These are phyloP conservation scores for Gloeophyllum trabeum DNA, from an alignment of 768 basidiomycete genomes.

Conservation along the genomic window DNA sequence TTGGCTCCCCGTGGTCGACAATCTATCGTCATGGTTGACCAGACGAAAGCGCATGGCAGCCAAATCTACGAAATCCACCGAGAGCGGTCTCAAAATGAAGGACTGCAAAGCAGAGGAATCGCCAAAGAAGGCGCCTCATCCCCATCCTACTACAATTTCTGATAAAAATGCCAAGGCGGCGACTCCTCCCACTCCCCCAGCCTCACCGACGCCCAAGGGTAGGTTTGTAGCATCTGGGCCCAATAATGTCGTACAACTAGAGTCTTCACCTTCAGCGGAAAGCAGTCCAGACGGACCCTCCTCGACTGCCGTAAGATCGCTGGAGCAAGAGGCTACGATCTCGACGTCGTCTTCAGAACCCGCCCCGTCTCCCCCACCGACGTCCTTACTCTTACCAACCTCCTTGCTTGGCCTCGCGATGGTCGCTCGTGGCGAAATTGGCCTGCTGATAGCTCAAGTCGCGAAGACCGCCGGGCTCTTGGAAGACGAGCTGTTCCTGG, in stretches of 20 bases:
- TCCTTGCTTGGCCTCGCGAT: conserved; percentile 43
- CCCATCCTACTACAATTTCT: background rate
- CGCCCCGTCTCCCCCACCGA: background rate
- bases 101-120: background rate
- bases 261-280: background rate
- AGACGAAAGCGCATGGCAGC: background rate
- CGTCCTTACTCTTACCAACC: conserved; percentile 13
- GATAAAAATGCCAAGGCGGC: background rate
- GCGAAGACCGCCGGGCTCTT: conserved; percentile 21
- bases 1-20: conserved; percentile 17
- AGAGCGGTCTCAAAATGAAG: no score
- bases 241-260: no score
- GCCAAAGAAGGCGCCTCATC: background rate
- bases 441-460: conserved; percentile 45
- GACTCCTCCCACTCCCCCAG: background rate
- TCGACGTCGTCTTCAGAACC: background rate
- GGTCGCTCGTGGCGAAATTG: conserved; percentile 62
- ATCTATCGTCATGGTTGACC: background rate
- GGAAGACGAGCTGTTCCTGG: conserved; percentile 25
- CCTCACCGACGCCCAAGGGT: background rate
- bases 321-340: background rate
- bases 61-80: background rate
- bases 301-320: background rate
- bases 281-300: background rate
- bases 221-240: no score